Evolutionary conservation across 2,329 filamentous ascomycete species (phyloP).

Genomic region (Colletotrichum acutatum): DNA sequence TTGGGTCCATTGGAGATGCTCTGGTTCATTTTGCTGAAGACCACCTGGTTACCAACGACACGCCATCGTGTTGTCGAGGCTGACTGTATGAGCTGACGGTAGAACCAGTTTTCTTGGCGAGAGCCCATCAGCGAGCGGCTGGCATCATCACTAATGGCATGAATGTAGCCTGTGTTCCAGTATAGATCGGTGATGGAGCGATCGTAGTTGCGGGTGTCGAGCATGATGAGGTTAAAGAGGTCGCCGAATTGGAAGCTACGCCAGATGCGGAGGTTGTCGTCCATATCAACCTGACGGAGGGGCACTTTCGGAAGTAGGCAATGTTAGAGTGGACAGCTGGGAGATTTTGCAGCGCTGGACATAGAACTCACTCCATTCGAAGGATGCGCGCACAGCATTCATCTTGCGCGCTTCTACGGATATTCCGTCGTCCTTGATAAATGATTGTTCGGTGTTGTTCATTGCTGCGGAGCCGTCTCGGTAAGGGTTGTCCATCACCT

Average conservation of each 20-base stretch:
- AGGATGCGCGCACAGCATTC: constrained; percentile 77
- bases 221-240: constrained; percentile 73
- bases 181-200: constrained; percentile 45
- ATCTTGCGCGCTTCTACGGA: constrained; percentile 75
- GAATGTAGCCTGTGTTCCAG: no score
- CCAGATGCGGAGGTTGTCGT: constrained; percentile 77
- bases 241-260: constrained; percentile 72
- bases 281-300: constrained; percentile 69
- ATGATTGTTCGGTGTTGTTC: constrained; percentile 75
- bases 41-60: constrained; percentile 67
- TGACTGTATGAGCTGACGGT: no score
- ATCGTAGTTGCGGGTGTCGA: constrained; percentile 76
- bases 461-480: constrained; percentile 66
- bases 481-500: constrained; percentile 73
- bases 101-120: no score
- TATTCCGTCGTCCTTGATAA: constrained; percentile 64
- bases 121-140: no score
- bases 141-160: no score
- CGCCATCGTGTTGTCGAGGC: no score
- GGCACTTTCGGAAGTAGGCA: not conserved
- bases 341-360: constrained; percentile 33
- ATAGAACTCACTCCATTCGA: constrained; percentile 61
- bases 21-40: constrained; percentile 50
- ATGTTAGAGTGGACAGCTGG: no score
- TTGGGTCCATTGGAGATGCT: constrained; percentile 69